phyloP scores from a whole-genome alignment of 1,284 basidiomycete genomes.

The Irpex lacteus region DNA sequence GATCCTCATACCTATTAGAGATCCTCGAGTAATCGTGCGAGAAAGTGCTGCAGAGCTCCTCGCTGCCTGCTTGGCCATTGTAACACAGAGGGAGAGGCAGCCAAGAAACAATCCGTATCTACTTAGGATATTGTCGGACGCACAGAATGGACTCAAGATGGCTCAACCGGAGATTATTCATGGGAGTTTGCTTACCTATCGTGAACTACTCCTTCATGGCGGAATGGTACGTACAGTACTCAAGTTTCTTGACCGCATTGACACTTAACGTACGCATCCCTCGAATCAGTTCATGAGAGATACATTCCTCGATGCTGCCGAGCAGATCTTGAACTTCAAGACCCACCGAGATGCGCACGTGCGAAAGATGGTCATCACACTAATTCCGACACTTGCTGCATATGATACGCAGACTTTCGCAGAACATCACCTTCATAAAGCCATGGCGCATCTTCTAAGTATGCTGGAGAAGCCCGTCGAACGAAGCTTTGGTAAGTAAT shows the following conservation, averaged over 20 bases:
- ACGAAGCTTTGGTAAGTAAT: slow-evolving; percentile 74
- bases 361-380: slow-evolving; percentile 89
- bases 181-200: slow-evolving; percentile 90
- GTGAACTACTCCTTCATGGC: slow-evolving; percentile 89
- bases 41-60: slow-evolving; percentile 91
- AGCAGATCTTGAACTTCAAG: slow-evolving; percentile 87
- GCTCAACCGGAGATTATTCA: slow-evolving; percentile 86
- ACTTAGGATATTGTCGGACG: slow-evolving; percentile 83
- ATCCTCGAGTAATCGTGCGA: slow-evolving; percentile 80
- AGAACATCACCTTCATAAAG: slow-evolving; percentile 85
- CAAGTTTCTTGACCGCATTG: background rate
- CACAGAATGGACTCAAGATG: slow-evolving; percentile 83
- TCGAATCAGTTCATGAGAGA: slow-evolving; percentile 85
- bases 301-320: slow-evolving; percentile 85
- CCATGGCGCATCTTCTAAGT: slow-evolving; percentile 87
- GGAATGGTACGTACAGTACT: slow-evolving; percentile 70
- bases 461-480: slow-evolving; percentile 91
- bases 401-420: slow-evolving; percentile 93
- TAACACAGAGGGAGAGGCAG: slow-evolving; percentile 70
- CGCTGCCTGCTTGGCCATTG: slow-evolving; percentile 86
- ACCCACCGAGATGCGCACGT: slow-evolving; percentile 86
- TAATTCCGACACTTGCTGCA: slow-evolving; percentile 91
- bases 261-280: background rate
- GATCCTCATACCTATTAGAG: slow-evolving; percentile 85
- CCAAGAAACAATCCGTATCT: slow-evolving; percentile 62